Evolutionary conservation across 768 basidiomycete species (phyloP).

Genomic region (Leccinum variicolor): DNA sequence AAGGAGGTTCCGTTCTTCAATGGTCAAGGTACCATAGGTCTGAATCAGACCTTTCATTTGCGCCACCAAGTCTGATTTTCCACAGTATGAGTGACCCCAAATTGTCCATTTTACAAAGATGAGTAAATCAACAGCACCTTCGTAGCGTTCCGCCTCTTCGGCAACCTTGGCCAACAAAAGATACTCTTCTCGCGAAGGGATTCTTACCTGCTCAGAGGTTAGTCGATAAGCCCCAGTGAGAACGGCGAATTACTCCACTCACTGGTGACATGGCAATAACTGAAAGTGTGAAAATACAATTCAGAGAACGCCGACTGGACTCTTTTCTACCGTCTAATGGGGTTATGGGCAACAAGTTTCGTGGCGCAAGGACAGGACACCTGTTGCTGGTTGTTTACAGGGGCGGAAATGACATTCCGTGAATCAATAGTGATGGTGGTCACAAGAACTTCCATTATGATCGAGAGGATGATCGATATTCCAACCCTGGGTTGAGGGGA

Average conservation of each 20-base stretch:
- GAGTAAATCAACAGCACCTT: slow-evolving; percentile 47
- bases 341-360: slow-evolving; percentile 30
- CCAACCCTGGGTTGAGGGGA: slow-evolving; percentile 32
- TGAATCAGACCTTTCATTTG: slow-evolving; percentile 77
- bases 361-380: slow-evolving; percentile 11
- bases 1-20: slow-evolving; percentile 86
- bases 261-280: slow-evolving; percentile 27
- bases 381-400: slow-evolving; percentile 13
- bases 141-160: slow-evolving; percentile 86
- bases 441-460: slow-evolving; percentile 3
- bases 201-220: slow-evolving; percentile 23
- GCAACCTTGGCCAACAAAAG: slow-evolving; percentile 75
- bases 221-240: slow-evolving; percentile 1
- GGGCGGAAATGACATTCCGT: slow-evolving; percentile 10
- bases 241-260: slow-evolving; percentile 10
- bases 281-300: slow-evolving; percentile 10
- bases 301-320: neutral
- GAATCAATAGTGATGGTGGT: slow-evolving; percentile 4
- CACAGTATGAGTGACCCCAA: slow-evolving; percentile 16
- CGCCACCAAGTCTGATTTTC: slow-evolving; percentile 59
- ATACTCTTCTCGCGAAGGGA: slow-evolving; percentile 38
- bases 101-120: neutral
- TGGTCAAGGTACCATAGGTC: slow-evolving; percentile 63
- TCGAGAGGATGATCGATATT: slow-evolving; percentile 3
- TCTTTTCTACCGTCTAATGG: slow-evolving; percentile 29